A percentile compares a stretch with the other conserved stretches of the same genome.
These are phyloP conservation scores for Candida sithepensis DNA, from an alignment of 805 yeast genomes.

Conservation along the genomic window DNA sequence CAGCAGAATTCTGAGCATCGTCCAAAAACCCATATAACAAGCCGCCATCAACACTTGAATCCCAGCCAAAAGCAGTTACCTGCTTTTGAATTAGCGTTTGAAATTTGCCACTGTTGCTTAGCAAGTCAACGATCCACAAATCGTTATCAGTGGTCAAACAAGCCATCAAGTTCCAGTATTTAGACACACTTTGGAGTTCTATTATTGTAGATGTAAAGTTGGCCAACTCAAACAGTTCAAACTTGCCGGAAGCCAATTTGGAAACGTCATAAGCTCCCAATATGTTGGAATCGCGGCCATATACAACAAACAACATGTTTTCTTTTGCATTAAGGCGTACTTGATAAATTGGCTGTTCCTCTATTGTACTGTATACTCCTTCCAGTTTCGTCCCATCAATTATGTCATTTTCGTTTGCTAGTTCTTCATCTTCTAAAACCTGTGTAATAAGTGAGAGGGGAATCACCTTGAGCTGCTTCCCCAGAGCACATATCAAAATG, in stretches of 20 bases:
- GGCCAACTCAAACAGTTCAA: neutral
- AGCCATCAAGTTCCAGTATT: conserved; percentile 4
- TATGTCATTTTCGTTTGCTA: conserved; percentile 9
- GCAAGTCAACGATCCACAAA: conserved; percentile 6
- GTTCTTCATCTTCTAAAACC: conserved; percentile 12
- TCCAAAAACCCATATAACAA: neutral
- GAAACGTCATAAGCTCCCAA: conserved; percentile 4
- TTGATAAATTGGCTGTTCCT: conserved; percentile 14
- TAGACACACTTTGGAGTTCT: conserved; percentile 4
- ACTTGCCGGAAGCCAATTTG: conserved; percentile 1
- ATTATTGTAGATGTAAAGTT: conserved; percentile 1
- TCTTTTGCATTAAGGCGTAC: conserved; percentile 21
- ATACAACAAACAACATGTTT: conserved; percentile 13
- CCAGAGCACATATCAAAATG: conserved; percentile 19
- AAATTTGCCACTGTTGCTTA: neutral
- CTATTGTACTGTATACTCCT: neutral
- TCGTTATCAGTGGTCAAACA: conserved; percentile 10
- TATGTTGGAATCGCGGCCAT: neutral
- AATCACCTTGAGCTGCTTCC: conserved; percentile 16
- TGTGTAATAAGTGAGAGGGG: conserved; percentile 4
- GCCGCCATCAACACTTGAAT: conserved; percentile 1
- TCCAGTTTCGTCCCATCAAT: neutral
- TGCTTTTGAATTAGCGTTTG: conserved; percentile 2
- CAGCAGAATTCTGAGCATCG: neutral
- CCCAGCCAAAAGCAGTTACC: conserved; percentile 11